These are phyloP conservation scores for Encephalitozoon hellem DNA, from an alignment of 371 early-diverging fungal genomes.

Conservation along the genomic window DNA sequence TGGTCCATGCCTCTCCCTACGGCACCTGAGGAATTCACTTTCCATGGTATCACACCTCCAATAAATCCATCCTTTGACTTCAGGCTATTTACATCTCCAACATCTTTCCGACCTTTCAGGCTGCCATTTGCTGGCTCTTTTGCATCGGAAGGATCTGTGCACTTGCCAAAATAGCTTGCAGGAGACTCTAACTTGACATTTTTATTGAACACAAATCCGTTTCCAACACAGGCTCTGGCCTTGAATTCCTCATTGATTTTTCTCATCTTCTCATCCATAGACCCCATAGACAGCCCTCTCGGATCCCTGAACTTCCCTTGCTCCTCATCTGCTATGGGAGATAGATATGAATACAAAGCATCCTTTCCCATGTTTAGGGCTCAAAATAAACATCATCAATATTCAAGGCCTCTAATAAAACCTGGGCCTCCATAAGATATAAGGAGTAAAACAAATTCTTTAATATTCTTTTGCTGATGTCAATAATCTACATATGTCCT, in stretches of 20 bases:
- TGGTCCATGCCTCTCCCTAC: not conserved
- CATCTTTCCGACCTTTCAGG: too few species aligned
- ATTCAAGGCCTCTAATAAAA: not conserved
- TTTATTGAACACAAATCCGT: slow-evolving; percentile 1
- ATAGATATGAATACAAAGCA: not conserved
- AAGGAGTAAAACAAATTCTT: not conserved
- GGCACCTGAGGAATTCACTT: not conserved
- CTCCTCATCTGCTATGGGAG: not conserved
- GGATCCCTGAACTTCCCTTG: not conserved
- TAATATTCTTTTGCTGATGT: not conserved
- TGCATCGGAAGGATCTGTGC: not conserved
- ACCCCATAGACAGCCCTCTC: not conserved
- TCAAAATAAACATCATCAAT: slow-evolving; percentile 2
- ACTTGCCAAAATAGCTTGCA: not conserved
- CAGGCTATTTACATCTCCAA: not conserved
- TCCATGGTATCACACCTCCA: slow-evolving; percentile 6
- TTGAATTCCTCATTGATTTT: slow-evolving; percentile 3
- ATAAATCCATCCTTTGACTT: slow-evolving; percentile 1
- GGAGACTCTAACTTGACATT: not conserved
- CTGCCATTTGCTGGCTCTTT: not conserved
- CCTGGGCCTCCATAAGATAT: not conserved
- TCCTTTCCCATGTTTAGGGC: slow-evolving; percentile 11
- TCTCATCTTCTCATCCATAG: slow-evolving; percentile 1
- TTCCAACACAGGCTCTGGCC: not conserved
- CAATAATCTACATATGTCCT: not conserved